Evolutionary conservation across 106 monocot genomes (phyloP).

Genomic region (Dendrobium catenatum): DNA sequence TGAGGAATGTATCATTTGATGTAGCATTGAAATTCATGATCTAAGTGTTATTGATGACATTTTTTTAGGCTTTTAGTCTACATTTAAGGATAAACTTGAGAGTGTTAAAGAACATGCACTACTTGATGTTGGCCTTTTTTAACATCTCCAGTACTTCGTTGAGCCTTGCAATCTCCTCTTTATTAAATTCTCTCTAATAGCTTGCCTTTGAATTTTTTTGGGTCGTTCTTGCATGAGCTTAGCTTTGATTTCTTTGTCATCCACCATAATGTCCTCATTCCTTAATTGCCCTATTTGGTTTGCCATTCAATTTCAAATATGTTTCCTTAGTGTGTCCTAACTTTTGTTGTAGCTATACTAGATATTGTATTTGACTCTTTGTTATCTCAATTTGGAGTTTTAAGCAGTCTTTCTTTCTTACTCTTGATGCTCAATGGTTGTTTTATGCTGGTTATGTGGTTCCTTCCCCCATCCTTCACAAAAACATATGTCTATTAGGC

Average conservation of each 20-base stretch:
- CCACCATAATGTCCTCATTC: background rate
- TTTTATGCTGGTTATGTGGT: too few species aligned
- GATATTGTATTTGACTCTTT: background rate
- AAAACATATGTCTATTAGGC: too few species aligned
- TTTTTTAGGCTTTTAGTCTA: background rate
- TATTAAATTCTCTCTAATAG: background rate
- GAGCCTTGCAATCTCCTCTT: background rate
- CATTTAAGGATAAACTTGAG: background rate
- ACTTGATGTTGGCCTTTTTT: background rate
- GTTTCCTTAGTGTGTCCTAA: background rate
- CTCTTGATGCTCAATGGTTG: background rate
- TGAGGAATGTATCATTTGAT: background rate
- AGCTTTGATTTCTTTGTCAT: too few species aligned
- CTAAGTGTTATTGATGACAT: background rate
- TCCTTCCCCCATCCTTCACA: too few species aligned
- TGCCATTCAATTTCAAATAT: background rate
- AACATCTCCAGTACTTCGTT: background rate
- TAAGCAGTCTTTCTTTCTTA: background rate
- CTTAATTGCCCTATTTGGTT: background rate
- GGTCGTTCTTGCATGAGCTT: too few species aligned
- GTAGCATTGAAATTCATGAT: background rate
- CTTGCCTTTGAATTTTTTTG: too few species aligned
- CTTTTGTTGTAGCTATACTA: background rate
- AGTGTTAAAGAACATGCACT: constrained; percentile 1
- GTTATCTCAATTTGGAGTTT: background rate